Percentiles rank a stretch among this genome's conserved stretches.
Conservation (phyloP, 2,329 filamentous ascomycete species). For the Pseudocercospora cruenta region DNA sequence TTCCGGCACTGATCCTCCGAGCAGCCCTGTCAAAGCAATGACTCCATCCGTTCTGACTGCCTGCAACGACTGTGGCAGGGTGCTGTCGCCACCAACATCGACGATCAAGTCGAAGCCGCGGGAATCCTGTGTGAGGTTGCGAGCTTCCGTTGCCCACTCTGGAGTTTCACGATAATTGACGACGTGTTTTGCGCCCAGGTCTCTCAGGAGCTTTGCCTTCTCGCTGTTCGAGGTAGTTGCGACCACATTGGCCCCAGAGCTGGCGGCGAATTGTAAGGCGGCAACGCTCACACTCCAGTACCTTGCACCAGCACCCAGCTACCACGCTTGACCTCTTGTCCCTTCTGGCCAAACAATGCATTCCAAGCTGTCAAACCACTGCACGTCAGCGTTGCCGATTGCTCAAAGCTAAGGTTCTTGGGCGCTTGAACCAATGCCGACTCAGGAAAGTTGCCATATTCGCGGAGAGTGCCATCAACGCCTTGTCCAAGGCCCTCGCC, state of each 20-base stretch:
- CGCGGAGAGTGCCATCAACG: constrained; percentile 65
- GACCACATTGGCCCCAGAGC: constrained; percentile 57
- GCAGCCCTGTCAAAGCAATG: constrained; percentile 30
- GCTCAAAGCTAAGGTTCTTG: constrained; percentile 47
- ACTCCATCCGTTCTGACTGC: constrained; percentile 44
- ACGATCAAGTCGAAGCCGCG: constrained; percentile 63
- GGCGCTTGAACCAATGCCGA: constrained; percentile 45
- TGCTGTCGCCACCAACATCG: constrained; percentile 60
- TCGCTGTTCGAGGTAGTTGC: constrained; percentile 55
- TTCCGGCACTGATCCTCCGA: constrained; percentile 15
- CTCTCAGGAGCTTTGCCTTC: constrained; percentile 48
- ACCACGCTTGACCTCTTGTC: constrained; percentile 34
- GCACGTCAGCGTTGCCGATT: constrained; percentile 52
- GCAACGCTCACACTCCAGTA: constrained; percentile 67
- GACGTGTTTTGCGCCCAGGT: constrained; percentile 53
- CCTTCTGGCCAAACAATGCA: constrained; percentile 50
- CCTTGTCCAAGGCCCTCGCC: constrained; percentile 18
- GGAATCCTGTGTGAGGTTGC: constrained; percentile 47
- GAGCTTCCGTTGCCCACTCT: constrained; percentile 56
- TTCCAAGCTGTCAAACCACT: constrained; percentile 51
- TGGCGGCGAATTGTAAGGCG: constrained; percentile 58
- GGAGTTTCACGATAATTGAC: constrained; percentile 56
- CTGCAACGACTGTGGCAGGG: constrained; percentile 38
- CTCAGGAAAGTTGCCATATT: constrained; percentile 66
- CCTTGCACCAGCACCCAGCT: constrained; percentile 63